Percentiles rank a stretch among this genome's conserved stretches.
Evolutionary conservation across 2,329 filamentous ascomycete species (phyloP).

Genomic region (Fusarium sp.): DNA sequence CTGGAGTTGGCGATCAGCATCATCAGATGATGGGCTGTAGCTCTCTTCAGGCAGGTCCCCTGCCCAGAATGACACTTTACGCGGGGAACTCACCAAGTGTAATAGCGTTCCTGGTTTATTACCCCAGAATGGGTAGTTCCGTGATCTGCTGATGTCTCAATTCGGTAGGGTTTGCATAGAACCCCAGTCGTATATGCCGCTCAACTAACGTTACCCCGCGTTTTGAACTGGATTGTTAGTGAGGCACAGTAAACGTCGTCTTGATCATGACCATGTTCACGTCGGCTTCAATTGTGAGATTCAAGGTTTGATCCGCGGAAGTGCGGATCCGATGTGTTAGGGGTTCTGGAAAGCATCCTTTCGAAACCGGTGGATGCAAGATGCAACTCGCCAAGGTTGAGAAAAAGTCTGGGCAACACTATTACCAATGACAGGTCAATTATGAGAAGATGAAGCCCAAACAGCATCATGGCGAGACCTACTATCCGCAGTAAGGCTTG

Average conservation of each 20-base stretch:
- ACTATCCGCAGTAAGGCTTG: too few relatives aligned
- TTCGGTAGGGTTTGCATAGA: not conserved
- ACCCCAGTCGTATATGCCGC: not conserved
- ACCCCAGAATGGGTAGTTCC: not conserved
- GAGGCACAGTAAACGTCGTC: not conserved
- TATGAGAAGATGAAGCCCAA: too few relatives aligned
- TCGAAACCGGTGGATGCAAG: too few relatives aligned
- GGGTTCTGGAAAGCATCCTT: rapidly evolving
- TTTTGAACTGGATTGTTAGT: not conserved
- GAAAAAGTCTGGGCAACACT: too few relatives aligned
- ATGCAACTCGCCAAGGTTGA: too few relatives aligned
- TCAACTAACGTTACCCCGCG: not conserved
- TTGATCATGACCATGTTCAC: too few relatives aligned
- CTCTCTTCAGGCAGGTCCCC: not conserved
- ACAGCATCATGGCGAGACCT: too few relatives aligned
- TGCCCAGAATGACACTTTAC: not conserved
- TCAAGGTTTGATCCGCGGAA: rapidly evolving
- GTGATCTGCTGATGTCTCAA: not conserved
- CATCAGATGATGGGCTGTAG: not conserved
- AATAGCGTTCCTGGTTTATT: not conserved
- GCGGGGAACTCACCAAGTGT: not conserved
- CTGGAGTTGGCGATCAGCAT: not conserved
- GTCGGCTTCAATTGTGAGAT: too few relatives aligned
- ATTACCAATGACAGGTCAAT: too few relatives aligned
- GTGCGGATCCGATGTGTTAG: not conserved